A percentile compares a stretch with the other conserved stretches of the same genome.
Conservation (phyloP, 495 filamentous ascomycete species). For the Tuber indicum region DNA sequence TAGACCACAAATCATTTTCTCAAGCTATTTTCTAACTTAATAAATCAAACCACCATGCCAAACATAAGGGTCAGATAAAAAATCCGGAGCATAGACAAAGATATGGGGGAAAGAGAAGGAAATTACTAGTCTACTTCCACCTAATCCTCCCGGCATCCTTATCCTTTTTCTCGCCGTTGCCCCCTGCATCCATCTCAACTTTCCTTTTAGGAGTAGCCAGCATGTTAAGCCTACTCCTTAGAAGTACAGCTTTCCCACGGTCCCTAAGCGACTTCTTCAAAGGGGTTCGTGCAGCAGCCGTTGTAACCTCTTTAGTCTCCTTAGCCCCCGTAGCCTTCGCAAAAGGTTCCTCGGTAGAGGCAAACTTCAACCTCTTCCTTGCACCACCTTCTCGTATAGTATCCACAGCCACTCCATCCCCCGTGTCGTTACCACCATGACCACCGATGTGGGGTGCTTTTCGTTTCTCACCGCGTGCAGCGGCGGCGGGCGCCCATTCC, state of each 20-base stretch:
- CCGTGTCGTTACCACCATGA: neutral
- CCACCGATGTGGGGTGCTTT: neutral
- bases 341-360: neutral
- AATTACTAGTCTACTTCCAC: conserved; percentile 19
- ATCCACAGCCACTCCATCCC: conserved; percentile 4
- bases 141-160: conserved; percentile 14
- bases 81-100: neutral
- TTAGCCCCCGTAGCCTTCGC: neutral
- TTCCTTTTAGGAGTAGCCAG: conserved; percentile 40
- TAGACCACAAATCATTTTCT: neutral
- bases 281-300: conserved; percentile 12
- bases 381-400: conserved; percentile 1
- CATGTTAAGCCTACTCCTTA: conserved; percentile 27
- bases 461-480: neutral
- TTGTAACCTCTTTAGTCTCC: neutral
- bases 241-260: conserved; percentile 21
- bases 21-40: neutral
- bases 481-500: neutral
- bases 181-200: conserved; percentile 1
- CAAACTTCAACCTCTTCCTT: conserved; percentile 13
- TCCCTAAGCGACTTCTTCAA: conserved; percentile 15
- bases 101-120: neutral
- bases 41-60: neutral
- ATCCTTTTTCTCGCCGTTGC: conserved; percentile 16
- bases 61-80: neutral